Evolutionary conservation across 768 basidiomycete species (phyloP).

Genomic region (Leccinum incarnatum): DNA sequence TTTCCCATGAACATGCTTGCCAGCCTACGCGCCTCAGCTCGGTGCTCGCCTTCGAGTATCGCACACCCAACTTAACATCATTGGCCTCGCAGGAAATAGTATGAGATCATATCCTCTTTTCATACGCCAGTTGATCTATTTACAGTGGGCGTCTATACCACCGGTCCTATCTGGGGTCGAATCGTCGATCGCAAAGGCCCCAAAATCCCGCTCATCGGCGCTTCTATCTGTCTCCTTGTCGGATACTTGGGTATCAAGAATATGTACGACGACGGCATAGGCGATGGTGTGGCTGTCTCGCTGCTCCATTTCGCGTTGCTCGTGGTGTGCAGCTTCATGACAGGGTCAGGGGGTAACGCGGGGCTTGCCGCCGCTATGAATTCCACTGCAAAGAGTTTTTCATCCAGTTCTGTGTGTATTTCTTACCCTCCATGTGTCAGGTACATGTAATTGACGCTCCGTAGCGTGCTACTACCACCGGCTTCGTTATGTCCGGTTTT

Average conservation of each 20-base stretch:
- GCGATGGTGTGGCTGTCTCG: conserved; percentile 38
- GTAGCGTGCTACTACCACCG: conserved; percentile 73
- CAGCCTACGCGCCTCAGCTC: conserved; percentile 86
- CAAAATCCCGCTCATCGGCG: conserved; percentile 57
- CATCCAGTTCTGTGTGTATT: conserved; percentile 58
- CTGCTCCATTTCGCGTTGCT: conserved; percentile 48
- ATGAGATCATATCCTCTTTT: conserved; percentile 19
- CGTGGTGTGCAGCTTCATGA: conserved; percentile 62
- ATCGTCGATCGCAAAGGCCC: conserved; percentile 76
- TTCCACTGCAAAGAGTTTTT: conserved; percentile 79
- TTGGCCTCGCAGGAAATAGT: conserved; percentile 81
- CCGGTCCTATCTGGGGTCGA: conserved; percentile 76
- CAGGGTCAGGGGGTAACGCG: conserved; percentile 74
- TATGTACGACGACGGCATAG: conserved; percentile 59
- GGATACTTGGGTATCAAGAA: conserved; percentile 76
- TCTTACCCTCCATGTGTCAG: neutral
- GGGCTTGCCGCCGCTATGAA: conserved; percentile 74
- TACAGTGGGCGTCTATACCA: conserved; percentile 72
- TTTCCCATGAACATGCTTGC: neutral
- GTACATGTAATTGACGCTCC: neutral
- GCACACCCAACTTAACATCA: conserved; percentile 79
- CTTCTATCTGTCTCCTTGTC: conserved; percentile 55
- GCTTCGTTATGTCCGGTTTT: conserved; percentile 81
- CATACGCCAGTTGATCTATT: neutral
- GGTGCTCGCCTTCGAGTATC: conserved; percentile 70